phyloP scores from a whole-genome alignment of 768 basidiomycete species.

The Phlegmacium glaucopus region DNA sequence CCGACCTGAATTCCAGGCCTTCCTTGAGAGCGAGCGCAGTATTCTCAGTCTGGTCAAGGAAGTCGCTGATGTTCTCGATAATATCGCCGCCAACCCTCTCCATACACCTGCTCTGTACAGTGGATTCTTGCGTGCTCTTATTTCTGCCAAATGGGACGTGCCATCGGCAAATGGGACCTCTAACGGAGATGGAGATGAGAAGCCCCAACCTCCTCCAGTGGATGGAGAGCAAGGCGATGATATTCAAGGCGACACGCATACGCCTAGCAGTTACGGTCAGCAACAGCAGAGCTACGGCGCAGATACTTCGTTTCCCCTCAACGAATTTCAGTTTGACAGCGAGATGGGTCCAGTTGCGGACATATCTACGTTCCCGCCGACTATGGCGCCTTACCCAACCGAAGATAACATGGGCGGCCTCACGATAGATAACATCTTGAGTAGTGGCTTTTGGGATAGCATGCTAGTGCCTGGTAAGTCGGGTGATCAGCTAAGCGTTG shows the following conservation, averaged over 20 bases:
- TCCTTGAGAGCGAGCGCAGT: slow-evolving; percentile 69
- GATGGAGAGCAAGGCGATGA: slow-evolving; percentile 4
- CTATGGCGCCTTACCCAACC: slow-evolving; percentile 59
- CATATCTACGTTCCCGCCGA: slow-evolving; percentile 85
- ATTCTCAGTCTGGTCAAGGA: slow-evolving; percentile 72
- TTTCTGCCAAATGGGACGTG: slow-evolving; percentile 47
- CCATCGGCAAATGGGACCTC: slow-evolving; percentile 3
- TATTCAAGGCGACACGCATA: not conserved
- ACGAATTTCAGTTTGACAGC: slow-evolving; percentile 68
- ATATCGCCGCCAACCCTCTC: slow-evolving; percentile 67
- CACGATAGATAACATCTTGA: slow-evolving; percentile 82
- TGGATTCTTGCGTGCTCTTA: slow-evolving; percentile 74
- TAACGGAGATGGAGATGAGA: slow-evolving; percentile 14
- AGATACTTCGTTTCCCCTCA: slow-evolving; percentile 31
- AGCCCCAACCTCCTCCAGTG: slow-evolving; percentile 5
- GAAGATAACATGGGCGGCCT: slow-evolving; percentile 35
- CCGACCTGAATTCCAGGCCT: slow-evolving; percentile 78
- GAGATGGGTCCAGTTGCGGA: slow-evolving; percentile 86
- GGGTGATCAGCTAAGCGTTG: not conserved
- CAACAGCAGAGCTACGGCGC: slow-evolving; percentile 15
- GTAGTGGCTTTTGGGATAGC: slow-evolving; percentile 82
- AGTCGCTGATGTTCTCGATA: slow-evolving; percentile 77
- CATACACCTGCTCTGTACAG: slow-evolving; percentile 94
- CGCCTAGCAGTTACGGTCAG: slow-evolving; percentile 11
- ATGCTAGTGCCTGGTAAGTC: slow-evolving; percentile 79